Conservation (phyloP, 2,329 filamentous ascomycete species). For the Fusarium compactum region DNA sequence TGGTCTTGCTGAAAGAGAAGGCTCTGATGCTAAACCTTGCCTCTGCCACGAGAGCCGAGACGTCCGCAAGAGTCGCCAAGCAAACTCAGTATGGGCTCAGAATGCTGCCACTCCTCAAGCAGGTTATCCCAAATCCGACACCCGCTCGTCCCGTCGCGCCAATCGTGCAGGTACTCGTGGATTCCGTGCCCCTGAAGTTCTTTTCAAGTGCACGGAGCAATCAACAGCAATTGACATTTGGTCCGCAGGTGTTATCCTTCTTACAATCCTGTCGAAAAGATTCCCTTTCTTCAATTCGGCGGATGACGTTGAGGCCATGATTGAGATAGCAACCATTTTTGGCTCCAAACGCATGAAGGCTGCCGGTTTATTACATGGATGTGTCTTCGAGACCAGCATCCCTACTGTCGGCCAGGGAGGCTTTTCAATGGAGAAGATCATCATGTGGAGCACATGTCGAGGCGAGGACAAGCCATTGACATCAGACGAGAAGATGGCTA, state of each 20-base stretch:
- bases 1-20: constrained; percentile 89
- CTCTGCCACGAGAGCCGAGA: constrained; percentile 77
- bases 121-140: constrained; percentile 91
- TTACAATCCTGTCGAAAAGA: constrained; percentile 91
- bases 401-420: constrained; percentile 89
- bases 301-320: constrained; percentile 97
- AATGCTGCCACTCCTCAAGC: constrained; percentile 63
- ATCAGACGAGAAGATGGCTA: constrained; percentile 77
- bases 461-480: constrained; percentile 69
- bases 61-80: constrained; percentile 70
- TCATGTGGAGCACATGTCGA: constrained; percentile 92
- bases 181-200: constrained; percentile 94
- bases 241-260: constrained; percentile 95
- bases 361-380: constrained; percentile 86
- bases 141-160: constrained; percentile 85
- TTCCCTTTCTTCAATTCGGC: constrained; percentile 99
- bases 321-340: constrained; percentile 97
- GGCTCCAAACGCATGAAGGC: constrained; percentile 85
- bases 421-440: constrained; percentile 91
- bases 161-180: constrained; percentile 95
- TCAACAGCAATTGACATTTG: constrained; percentile 96
- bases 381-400: constrained; percentile 91
- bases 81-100: constrained; percentile 69
- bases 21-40: constrained; percentile 82
- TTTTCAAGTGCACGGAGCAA: constrained; percentile 97